phyloP scores from a whole-genome alignment of 1,139 yeast species.

The Blastobotrys raffinosifermentans region DNA sequence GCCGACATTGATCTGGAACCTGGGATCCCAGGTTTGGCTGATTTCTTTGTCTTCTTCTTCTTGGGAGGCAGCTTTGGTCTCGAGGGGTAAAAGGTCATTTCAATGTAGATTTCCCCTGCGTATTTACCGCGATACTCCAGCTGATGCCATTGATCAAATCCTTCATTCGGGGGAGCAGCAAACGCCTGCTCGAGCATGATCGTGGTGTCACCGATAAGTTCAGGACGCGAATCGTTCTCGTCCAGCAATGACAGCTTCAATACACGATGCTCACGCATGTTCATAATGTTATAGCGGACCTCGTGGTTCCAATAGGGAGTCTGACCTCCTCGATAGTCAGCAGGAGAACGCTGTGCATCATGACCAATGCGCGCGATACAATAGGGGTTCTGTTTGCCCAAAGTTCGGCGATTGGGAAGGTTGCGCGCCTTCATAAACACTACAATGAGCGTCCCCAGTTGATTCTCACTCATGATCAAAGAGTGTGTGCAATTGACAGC shows the following conservation, averaged over 20 bases:
- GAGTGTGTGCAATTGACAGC: too few species aligned
- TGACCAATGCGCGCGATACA: constrained; percentile 78
- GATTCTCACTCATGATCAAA: too few species aligned
- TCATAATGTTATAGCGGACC: constrained; percentile 59
- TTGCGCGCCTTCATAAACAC: constrained; percentile 44
- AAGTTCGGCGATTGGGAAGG: constrained; percentile 70
- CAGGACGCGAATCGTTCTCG: constrained; percentile 81
- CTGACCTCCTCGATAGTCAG: constrained; percentile 81
- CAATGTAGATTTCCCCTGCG: constrained; percentile 86
- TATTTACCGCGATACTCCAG: constrained; percentile 61
- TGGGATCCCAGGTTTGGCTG: constrained; percentile 1
- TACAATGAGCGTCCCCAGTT: constrained; percentile 35
- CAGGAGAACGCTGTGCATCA: constrained; percentile 65
- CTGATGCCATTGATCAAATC: constrained; percentile 83
- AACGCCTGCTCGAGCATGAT: constrained; percentile 73
- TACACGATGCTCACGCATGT: constrained; percentile 39
- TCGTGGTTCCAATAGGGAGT: constrained; percentile 85
- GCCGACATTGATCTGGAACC: background rate
- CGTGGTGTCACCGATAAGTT: constrained; percentile 75
- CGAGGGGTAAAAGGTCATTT: constrained; percentile 81
- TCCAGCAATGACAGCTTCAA: constrained; percentile 75
- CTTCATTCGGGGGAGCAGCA: constrained; percentile 54
- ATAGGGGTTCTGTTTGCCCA: constrained; percentile 88
- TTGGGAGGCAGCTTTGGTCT: constrained; percentile 24
- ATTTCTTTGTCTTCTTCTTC: constrained; percentile 7